Conservation (phyloP, 2,329 filamentous ascomycete species). For the Arachnomyces sp. region DNA sequence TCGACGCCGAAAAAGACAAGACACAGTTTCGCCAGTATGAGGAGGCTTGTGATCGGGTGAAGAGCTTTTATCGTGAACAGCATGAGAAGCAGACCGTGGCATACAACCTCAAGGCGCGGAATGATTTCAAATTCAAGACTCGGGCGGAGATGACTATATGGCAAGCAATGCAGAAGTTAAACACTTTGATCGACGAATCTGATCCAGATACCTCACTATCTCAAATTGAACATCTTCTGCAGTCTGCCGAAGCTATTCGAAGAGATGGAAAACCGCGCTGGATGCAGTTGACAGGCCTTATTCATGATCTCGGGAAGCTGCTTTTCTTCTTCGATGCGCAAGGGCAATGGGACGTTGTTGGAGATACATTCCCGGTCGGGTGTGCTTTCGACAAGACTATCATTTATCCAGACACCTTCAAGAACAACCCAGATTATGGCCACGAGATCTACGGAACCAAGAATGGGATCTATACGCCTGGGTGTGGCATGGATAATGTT, state of each 20-base stretch:
- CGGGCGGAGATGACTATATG: constrained; percentile 76
- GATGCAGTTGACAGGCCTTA: constrained; percentile 42
- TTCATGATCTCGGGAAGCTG: constrained; percentile 41
- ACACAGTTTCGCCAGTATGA: constrained; percentile 75
- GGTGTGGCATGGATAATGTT: constrained; percentile 76
- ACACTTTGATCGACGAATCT: constrained; percentile 82
- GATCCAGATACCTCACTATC: constrained; percentile 82
- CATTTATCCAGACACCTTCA: constrained; percentile 70
- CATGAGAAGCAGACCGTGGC: constrained; percentile 52
- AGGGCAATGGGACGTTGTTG: constrained; percentile 90
- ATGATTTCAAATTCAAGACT: constrained; percentile 58
- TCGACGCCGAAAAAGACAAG: constrained; percentile 72
- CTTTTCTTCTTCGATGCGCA: constrained; percentile 57
- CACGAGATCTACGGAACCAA: constrained; percentile 67
- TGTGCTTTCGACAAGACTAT: constrained; percentile 56
- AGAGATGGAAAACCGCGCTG: constrained; percentile 55
- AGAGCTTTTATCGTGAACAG: constrained; percentile 73
- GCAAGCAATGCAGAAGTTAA: constrained; percentile 88
- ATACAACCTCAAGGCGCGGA: constrained; percentile 76
- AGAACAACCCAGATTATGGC: constrained; percentile 63
- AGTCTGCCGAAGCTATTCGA: constrained; percentile 82
- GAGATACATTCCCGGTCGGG: constrained; percentile 45
- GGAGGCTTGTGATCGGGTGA: constrained; percentile 73
- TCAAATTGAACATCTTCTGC: constrained; percentile 84
- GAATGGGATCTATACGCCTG: constrained; percentile 69